Evolutionary conservation across 2,329 filamentous ascomycete genomes (phyloP), one percentile per base, ranked within the genome.

Genomic region (Colletotrichum eremochloae): DNA sequence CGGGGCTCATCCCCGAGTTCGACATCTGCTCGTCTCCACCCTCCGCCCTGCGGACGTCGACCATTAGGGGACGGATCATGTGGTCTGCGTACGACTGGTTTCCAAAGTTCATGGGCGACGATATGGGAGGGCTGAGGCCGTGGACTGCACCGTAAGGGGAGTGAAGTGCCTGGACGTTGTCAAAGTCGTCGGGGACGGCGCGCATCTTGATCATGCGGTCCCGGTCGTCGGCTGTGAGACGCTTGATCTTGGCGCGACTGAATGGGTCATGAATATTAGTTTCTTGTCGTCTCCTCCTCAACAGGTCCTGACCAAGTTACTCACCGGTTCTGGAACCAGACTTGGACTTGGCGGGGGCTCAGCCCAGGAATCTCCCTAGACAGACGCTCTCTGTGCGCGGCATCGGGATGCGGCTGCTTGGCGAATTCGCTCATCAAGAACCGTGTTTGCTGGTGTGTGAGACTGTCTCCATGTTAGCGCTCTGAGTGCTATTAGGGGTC

Each of bases 251-350:
- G 56, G 91, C 91, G 75, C 91, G 88, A 76, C 91, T 92, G 68
- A 62, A 38, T n/a, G 12, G 33, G 38, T 36, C 18, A 55, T 31
- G 20, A 63, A 65, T 79, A 65, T 79, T 56, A 77, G 76, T 68
- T 74, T 29, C 33, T 8, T 61, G 29, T 29, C 53, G 55, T 60
- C 46, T 31, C 24, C 24, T 24, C 24, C 31, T 24, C 46, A 11
- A 29, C n/a, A 66, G 68, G 65, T 55, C 62, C 33, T 46, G 56
- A 48, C 46, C 57, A 56, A 71, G 52, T 48, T 48, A 79, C 87
- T 77, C 88, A 97, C 95, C 95, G 90, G 83, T 98, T 98, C 82
- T 98, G 95, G 83, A 98, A 98, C 96, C 95, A 98, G 62, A 98
- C 95, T 82, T 98, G 95, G 33, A 98, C 96, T 80, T 98, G 95